phyloP scores from a whole-genome alignment of 768 basidiomycete genomes.

The Suillus subaureus region DNA sequence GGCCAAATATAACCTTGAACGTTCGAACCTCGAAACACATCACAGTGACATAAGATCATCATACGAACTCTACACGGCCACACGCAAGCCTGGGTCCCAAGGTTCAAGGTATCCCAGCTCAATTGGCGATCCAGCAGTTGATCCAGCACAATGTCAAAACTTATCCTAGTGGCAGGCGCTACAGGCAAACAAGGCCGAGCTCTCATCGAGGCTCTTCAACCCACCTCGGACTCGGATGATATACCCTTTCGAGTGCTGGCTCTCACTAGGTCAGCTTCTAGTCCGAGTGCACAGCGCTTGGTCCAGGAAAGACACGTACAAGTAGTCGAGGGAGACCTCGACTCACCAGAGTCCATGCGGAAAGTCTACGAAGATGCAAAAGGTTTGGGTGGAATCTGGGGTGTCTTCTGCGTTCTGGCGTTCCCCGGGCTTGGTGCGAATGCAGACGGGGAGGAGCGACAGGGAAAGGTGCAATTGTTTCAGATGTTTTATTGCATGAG shows the following conservation, averaged over 20 bases:
- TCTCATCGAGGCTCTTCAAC: slow-evolving; percentile 31
- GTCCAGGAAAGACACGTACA: slow-evolving; percentile 28
- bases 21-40: too few species aligned
- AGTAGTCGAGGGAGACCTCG: slow-evolving; percentile 39
- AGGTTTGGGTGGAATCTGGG: slow-evolving; percentile 35
- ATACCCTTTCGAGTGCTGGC: slow-evolving; percentile 38
- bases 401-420: slow-evolving; percentile 41
- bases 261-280: slow-evolving; percentile 36
- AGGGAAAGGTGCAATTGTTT: slow-evolving; percentile 37
- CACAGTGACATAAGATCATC: background rate
- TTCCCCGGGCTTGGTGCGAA: slow-evolving; percentile 45
- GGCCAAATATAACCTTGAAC: background rate
- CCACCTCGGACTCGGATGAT: slow-evolving; percentile 8
- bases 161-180: slow-evolving; percentile 38
- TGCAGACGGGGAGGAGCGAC: slow-evolving; percentile 40
- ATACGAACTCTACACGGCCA: background rate
- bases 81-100: background rate
- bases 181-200: slow-evolving; percentile 42
- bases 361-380: slow-evolving; percentile 39
- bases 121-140: background rate
- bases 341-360: slow-evolving; percentile 29
- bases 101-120: background rate
- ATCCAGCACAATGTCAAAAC: slow-evolving; percentile 7
- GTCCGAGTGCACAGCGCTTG: slow-evolving; percentile 30
- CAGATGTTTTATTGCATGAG: background rate